Conservation (phyloP, 1,139 yeast genomes). For the Kurtzmaniella quercitrusa region DNA sequence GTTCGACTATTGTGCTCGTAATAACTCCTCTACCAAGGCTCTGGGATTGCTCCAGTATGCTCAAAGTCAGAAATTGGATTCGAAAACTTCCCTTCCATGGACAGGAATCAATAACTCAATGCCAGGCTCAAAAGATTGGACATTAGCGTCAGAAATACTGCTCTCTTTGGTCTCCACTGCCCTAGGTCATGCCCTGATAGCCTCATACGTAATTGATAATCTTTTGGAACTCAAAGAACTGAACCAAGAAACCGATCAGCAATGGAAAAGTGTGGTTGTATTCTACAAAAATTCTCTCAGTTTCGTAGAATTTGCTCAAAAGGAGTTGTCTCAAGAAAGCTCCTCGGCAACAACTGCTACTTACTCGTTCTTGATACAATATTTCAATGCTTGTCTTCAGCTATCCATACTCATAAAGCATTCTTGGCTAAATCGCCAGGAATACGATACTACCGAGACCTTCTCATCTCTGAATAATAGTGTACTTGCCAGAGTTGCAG, state of each 20-base stretch:
- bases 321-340: background rate
- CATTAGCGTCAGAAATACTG: slow-evolving; percentile 28
- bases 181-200: slow-evolving; percentile 30
- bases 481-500: slow-evolving; percentile 39
- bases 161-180: slow-evolving; percentile 21
- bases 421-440: slow-evolving; percentile 35
- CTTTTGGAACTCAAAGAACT: slow-evolving; percentile 23
- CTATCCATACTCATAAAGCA: slow-evolving; percentile 39
- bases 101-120: background rate
- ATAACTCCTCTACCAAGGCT: background rate
- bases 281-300: slow-evolving; percentile 33
- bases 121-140: slow-evolving; percentile 19
- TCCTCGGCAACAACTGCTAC: slow-evolving; percentile 14
- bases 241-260: slow-evolving; percentile 17
- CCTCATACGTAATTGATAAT: slow-evolving; percentile 35
- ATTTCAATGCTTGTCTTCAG: slow-evolving; percentile 32
- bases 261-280: slow-evolving; percentile 36
- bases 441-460: slow-evolving; percentile 24
- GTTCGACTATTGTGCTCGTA: slow-evolving; percentile 12
- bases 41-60: slow-evolving; percentile 7
- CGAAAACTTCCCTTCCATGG: slow-evolving; percentile 5
- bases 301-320: slow-evolving; percentile 21
- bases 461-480: slow-evolving; percentile 35
- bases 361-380: slow-evolving; percentile 23
- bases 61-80: background rate